phyloP scores from a whole-genome alignment of 2,329 filamentous ascomycete genomes.

The Hypoxylon sp. region DNA sequence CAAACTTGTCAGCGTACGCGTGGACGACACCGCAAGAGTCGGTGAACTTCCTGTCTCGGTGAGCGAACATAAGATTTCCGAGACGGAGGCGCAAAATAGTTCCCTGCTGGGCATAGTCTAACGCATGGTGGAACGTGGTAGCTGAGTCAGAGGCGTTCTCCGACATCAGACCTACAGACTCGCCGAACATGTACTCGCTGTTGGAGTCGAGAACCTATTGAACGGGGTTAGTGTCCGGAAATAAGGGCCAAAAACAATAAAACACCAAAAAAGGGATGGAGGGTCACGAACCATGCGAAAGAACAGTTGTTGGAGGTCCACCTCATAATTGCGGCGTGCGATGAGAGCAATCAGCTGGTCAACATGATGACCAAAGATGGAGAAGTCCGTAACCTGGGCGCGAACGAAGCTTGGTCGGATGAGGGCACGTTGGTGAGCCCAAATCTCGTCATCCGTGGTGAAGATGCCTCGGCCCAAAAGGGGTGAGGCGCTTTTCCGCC shows the following conservation, averaged over 20 bases:
- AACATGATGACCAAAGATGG: slow-evolving; percentile 44
- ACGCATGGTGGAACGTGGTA: slow-evolving; percentile 42
- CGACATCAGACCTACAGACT: slow-evolving; percentile 45
- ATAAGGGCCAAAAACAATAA: not conserved
- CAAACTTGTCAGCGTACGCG: slow-evolving; percentile 45
- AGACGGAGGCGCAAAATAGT: slow-evolving; percentile 44
- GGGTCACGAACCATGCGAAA: slow-evolving; percentile 43
- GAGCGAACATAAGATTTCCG: slow-evolving; percentile 45
- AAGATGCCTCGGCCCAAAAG: slow-evolving; percentile 44
- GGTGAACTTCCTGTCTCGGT: slow-evolving; percentile 45
- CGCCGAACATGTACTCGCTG: slow-evolving; percentile 47
- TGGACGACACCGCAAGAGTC: slow-evolving; percentile 42
- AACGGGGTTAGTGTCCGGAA: slow-evolving; percentile 26
- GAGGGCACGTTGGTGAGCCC: slow-evolving; percentile 44
- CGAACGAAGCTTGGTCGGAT: slow-evolving; percentile 45
- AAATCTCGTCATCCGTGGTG: slow-evolving; percentile 44
- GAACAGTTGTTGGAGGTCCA: slow-evolving; percentile 46
- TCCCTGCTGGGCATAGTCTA: slow-evolving; percentile 46
- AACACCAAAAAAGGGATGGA: not conserved
- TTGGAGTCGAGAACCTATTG: slow-evolving; percentile 44
- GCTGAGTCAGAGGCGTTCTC: slow-evolving; percentile 43
- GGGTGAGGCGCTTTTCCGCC: slow-evolving; percentile 43
- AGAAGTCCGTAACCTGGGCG: slow-evolving; percentile 44
- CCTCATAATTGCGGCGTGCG: slow-evolving; percentile 36
- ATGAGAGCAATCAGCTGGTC: slow-evolving; percentile 47